Conservation (phyloP, 495 filamentous ascomycete genomes). For the Pyrenula massariospora region DNA sequence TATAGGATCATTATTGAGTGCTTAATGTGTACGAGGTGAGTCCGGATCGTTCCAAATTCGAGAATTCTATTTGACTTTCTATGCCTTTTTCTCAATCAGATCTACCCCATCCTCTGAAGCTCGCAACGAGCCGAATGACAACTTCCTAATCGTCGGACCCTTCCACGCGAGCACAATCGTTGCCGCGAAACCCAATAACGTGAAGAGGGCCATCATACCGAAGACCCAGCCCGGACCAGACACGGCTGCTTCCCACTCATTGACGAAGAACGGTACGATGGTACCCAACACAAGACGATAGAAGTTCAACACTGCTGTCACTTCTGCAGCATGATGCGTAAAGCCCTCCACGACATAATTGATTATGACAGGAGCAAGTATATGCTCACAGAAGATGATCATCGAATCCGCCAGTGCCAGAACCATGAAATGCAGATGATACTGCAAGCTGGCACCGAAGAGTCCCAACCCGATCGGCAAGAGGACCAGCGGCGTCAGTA, state of each 20-base stretch:
- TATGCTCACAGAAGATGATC: slow-evolving; percentile 19
- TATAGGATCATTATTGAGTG: no score
- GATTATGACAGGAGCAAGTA: slow-evolving; percentile 20
- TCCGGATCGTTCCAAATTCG: no score
- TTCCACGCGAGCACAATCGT: slow-evolving; percentile 12
- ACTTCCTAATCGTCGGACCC: slow-evolving; percentile 11
- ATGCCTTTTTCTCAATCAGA: background rate
- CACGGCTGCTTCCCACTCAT: slow-evolving; percentile 21
- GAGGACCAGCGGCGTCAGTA: slow-evolving; percentile 15
- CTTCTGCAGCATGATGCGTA: slow-evolving; percentile 17
- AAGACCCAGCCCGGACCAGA: slow-evolving; percentile 24
- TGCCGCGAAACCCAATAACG: slow-evolving; percentile 1
- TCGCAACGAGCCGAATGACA: background rate
- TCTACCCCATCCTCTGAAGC: background rate
- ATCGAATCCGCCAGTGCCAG: slow-evolving; percentile 26
- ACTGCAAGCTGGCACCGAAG: slow-evolving; percentile 27
- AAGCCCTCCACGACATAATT: slow-evolving; percentile 32
- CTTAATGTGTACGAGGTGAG: no score
- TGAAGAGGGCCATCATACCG: slow-evolving; percentile 29
- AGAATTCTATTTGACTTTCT: background rate
- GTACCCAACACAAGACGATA: slow-evolving; percentile 22
- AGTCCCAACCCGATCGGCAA: slow-evolving; percentile 31
- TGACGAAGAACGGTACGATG: slow-evolving; percentile 22
- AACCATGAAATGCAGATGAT: slow-evolving; percentile 26
- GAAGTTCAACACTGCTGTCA: slow-evolving; percentile 16